These are phyloP conservation scores for Geosmithia flava DNA, from an alignment of 2,329 filamentous ascomycete genomes.

Conservation along the genomic window DNA sequence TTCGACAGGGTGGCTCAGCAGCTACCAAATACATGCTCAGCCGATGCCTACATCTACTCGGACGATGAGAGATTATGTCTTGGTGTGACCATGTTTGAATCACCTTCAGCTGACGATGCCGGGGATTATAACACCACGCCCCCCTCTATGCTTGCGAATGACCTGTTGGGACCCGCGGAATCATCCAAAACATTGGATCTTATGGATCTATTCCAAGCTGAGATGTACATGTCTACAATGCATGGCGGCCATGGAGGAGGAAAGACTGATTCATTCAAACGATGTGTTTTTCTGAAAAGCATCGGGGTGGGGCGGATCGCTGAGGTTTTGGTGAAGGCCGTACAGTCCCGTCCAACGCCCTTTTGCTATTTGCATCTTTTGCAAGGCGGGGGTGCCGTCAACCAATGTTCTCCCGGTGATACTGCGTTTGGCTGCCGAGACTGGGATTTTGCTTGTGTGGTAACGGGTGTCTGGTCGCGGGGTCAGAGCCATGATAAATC, in stretches of 20 bases:
- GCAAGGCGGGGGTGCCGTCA: slow-evolving; percentile 43
- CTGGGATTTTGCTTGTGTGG: slow-evolving; percentile 52
- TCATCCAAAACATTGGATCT: slow-evolving; percentile 26
- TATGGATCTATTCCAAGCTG: slow-evolving; percentile 40
- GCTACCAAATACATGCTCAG: slow-evolving; percentile 30
- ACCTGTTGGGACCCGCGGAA: slow-evolving; percentile 19
- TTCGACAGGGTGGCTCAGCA: slow-evolving; percentile 24
- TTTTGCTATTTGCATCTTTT: slow-evolving; percentile 51
- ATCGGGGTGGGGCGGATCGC: slow-evolving; percentile 24
- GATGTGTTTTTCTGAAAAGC: slow-evolving; percentile 45
- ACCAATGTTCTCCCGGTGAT: slow-evolving; percentile 25
- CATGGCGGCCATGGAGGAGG: slow-evolving; percentile 43
- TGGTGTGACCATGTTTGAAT: slow-evolving; percentile 36
- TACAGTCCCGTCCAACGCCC: slow-evolving; percentile 34
- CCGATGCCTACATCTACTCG: slow-evolving; percentile 44
- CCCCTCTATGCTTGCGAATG: not conserved
- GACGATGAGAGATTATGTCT: slow-evolving; percentile 31
- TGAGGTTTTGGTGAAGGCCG: slow-evolving; percentile 25
- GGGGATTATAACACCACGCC: slow-evolving; percentile 11
- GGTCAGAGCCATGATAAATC: slow-evolving; percentile 31
- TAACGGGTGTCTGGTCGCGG: slow-evolving; percentile 50
- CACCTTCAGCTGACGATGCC: not conserved
- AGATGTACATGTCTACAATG: slow-evolving; percentile 49
- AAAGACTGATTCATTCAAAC: slow-evolving; percentile 53
- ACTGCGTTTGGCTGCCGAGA: slow-evolving; percentile 51